Percentiles rank a stretch among this genome's conserved stretches.
Evolutionary conservation across 805 yeast species (phyloP).

Genomic region (Scheffersomyces stipitis): DNA sequence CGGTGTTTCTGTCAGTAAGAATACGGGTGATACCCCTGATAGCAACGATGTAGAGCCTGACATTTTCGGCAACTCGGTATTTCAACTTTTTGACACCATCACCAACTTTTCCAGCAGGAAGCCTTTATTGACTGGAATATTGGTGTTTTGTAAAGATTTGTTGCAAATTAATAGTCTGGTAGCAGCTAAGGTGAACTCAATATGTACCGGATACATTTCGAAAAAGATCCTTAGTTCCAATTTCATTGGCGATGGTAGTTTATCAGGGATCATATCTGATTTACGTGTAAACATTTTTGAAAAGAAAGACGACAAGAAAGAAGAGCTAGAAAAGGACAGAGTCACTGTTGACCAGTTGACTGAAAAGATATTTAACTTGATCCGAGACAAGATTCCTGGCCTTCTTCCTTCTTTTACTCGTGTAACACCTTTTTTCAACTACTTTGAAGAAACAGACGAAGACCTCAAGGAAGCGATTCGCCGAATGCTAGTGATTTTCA

Average conservation of each 20-base stretch:
- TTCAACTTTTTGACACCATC: slow-evolving; percentile 17
- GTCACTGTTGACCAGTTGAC: slow-evolving; percentile 13
- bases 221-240: slow-evolving; percentile 5
- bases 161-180: slow-evolving; percentile 2
- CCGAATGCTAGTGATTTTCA: slow-evolving; percentile 10
- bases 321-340: not conserved
- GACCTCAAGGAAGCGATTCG: slow-evolving; percentile 9
- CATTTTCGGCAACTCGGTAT: slow-evolving; percentile 15
- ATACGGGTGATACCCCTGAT: not conserved
- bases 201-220: slow-evolving; percentile 6
- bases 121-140: slow-evolving; percentile 14
- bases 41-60: not conserved
- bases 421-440: not conserved
- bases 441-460: slow-evolving; percentile 8
- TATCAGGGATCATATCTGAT: slow-evolving; percentile 1
- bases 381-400: slow-evolving; percentile 3
- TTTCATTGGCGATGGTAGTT: slow-evolving; percentile 7
- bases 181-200: slow-evolving; percentile 2
- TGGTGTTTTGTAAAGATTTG: slow-evolving; percentile 4
- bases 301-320: slow-evolving; percentile 1
- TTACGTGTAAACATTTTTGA: slow-evolving; percentile 1
- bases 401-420: slow-evolving; percentile 1
- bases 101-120: slow-evolving; percentile 15
- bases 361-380: slow-evolving; percentile 11
- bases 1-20: not conserved